Conservation (phyloP, 192 early-diverging fungal genomes). For the Gonapodya sp. region DNA sequence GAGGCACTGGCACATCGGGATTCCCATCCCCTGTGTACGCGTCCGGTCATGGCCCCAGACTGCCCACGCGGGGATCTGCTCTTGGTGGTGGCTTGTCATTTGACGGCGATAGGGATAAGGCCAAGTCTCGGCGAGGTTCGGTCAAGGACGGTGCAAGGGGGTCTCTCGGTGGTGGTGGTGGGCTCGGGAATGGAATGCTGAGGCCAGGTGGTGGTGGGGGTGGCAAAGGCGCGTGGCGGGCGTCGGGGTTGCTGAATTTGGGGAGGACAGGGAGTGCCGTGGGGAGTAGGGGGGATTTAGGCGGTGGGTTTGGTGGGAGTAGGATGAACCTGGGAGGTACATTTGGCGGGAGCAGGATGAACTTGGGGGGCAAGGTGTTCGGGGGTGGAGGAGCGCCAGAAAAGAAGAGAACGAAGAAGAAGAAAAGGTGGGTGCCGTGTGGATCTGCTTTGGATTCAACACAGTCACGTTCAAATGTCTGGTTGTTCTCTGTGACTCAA, state of each 20-base stretch:
- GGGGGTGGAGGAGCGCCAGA: too few species aligned
- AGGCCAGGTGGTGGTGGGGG: neutral
- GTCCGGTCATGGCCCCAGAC: neutral
- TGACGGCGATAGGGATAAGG: neutral
- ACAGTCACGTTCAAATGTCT: neutral
- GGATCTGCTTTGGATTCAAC: too few species aligned
- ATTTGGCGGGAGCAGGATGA: neutral
- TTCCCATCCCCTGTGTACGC: too few species aligned
- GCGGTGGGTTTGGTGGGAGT: neutral
- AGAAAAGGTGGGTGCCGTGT: neutral
- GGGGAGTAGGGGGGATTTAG: too few species aligned
- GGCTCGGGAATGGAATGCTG: neutral
- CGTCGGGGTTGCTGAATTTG: neutral
- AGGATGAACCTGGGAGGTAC: neutral
- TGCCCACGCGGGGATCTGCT: neutral
- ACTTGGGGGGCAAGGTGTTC: too few species aligned
- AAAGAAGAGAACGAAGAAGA: neutral
- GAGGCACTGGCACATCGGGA: too few species aligned
- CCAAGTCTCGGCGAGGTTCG: neutral
- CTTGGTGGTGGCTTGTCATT: too few species aligned
- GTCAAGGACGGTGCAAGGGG: neutral
- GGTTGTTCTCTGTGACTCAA: neutral
- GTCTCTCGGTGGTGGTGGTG: neutral
- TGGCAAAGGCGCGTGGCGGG: neutral
- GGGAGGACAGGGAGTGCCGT: neutral